Conservation (phyloP, 805 yeast species). For the Ogataea methanolica region DNA sequence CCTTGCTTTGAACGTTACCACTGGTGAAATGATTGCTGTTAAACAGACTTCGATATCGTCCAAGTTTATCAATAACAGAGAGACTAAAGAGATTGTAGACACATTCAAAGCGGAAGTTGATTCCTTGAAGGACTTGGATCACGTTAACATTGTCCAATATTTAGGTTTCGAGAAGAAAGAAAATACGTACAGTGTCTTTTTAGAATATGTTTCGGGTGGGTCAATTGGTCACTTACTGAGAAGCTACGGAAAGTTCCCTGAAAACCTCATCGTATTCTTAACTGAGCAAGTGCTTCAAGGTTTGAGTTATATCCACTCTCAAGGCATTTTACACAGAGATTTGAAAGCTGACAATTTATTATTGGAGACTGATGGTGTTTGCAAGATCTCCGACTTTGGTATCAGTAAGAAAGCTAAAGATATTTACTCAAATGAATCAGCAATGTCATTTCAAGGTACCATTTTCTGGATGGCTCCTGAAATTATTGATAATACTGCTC, state of each 20-base stretch:
- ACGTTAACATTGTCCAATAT: conserved; percentile 91
- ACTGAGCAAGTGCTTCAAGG: conserved; percentile 82
- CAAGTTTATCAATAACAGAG: conserved; percentile 36
- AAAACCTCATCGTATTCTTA: conserved; percentile 62
- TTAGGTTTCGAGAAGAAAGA: conserved; percentile 82
- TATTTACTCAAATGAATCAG: conserved; percentile 86
- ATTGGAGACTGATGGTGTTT: conserved; percentile 85
- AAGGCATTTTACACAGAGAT: conserved; percentile 89
- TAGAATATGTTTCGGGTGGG: conserved; percentile 98
- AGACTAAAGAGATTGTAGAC: conserved; percentile 60
- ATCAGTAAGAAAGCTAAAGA: conserved; percentile 83
- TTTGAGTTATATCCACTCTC: conserved; percentile 77
- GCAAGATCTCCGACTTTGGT: conserved; percentile 96
- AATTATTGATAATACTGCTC: conserved; percentile 79
- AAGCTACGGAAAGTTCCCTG: conserved; percentile 82
- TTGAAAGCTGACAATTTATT: conserved; percentile 90
- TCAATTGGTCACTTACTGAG: conserved; percentile 84
- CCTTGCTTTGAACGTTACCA: conserved; percentile 87
- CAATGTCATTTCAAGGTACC: conserved; percentile 92
- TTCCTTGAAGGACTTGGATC: conserved; percentile 90
- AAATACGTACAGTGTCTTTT: conserved; percentile 74
- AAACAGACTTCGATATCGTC: conserved; percentile 79
- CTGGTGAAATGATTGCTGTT: conserved; percentile 98
- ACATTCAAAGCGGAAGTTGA: conserved; percentile 89
- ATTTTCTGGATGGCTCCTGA: conserved; percentile 99